Conservation (phyloP, 805 yeast genomes). For the Schizosaccharomyces osmophilus region DNA sequence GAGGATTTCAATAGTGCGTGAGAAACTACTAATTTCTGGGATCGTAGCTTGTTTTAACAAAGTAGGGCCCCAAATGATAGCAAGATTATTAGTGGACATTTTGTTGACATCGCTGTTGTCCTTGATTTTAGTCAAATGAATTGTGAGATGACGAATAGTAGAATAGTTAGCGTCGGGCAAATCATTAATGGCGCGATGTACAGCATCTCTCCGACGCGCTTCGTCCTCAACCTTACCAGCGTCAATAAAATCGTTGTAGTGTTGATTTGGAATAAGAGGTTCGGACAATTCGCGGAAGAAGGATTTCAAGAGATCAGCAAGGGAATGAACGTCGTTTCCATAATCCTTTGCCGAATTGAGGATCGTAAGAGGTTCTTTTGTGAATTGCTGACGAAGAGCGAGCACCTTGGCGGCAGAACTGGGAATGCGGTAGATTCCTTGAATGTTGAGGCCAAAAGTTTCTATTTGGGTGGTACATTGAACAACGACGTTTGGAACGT, state of each 20-base stretch:
- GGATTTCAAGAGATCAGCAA: slow-evolving; percentile 67
- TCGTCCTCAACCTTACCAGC: slow-evolving; percentile 46
- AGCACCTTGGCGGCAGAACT: slow-evolving; percentile 58
- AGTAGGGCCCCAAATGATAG: slow-evolving; percentile 90
- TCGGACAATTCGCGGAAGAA: slow-evolving; percentile 73
- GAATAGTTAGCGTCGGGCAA: slow-evolving; percentile 89
- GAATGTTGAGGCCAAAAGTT: slow-evolving; percentile 56
- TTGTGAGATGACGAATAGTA: slow-evolving; percentile 59
- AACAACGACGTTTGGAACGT: slow-evolving; percentile 69
- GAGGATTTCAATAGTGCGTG: neutral
- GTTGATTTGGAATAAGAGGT: slow-evolving; percentile 48
- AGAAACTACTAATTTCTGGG: neutral
- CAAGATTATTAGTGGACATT: slow-evolving; percentile 60
- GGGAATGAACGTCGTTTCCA: slow-evolving; percentile 59
- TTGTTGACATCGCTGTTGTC: slow-evolving; percentile 38
- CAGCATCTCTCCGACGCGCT: slow-evolving; percentile 36
- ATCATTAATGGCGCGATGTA: slow-evolving; percentile 71
- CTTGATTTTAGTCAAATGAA: slow-evolving; percentile 38
- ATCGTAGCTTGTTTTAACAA: neutral
- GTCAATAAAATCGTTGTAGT: slow-evolving; percentile 35
- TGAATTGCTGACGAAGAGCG: slow-evolving; percentile 40
- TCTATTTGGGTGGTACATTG: slow-evolving; percentile 76
- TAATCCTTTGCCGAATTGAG: slow-evolving; percentile 30
- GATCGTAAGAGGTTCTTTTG: slow-evolving; percentile 19
- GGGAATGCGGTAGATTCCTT: slow-evolving; percentile 71